A percentile compares a stretch with the other conserved stretches of the same genome.
These are phyloP conservation scores for Phytopythium mirpurense DNA, from an alignment of 352 stramenopile species.

Conservation along the genomic window DNA sequence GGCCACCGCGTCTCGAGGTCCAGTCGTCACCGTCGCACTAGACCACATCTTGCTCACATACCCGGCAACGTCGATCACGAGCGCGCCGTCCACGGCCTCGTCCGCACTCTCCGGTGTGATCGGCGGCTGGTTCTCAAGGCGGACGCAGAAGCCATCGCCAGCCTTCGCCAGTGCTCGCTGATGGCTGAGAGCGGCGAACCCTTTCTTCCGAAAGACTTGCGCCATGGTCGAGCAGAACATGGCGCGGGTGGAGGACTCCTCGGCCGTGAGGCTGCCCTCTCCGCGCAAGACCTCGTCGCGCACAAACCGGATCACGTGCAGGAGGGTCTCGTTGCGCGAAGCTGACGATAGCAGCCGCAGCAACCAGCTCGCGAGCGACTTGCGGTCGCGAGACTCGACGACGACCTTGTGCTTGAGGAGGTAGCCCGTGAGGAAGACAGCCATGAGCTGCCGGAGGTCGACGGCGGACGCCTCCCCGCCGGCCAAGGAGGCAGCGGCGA, in stretches of 20 bases:
- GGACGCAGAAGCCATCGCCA: background rate
- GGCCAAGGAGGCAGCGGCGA: constrained; percentile 7
- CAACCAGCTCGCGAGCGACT: constrained; percentile 61
- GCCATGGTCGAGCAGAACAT: constrained; percentile 25
- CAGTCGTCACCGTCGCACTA: constrained; percentile 3
- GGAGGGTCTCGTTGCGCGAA: constrained; percentile 50
- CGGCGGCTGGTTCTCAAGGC: background rate
- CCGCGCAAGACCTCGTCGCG: constrained; percentile 31
- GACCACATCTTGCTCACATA: constrained; percentile 42
- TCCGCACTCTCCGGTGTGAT: background rate
- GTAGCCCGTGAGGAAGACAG: constrained; percentile 66
- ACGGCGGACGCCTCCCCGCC: constrained; percentile 15
- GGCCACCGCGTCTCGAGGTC: constrained; percentile 9
- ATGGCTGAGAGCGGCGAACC: constrained; percentile 19
- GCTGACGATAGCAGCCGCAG: constrained; percentile 58
- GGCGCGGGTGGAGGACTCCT: background rate
- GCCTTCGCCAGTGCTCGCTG: constrained; percentile 7
- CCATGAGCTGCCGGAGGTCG: constrained; percentile 75
- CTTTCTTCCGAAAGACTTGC: constrained; percentile 46
- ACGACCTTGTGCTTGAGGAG: constrained; percentile 49
- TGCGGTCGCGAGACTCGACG: constrained; percentile 49
- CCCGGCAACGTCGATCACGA: constrained; percentile 31
- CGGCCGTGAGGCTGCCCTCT: background rate
- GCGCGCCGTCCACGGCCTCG: background rate
- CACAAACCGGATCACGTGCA: constrained; percentile 63